Evolutionary conservation across 2,329 filamentous ascomycete genomes (phyloP), one percentile per base, ranked within the genome.

Genomic region (Penicillium rolfsii): DNA sequence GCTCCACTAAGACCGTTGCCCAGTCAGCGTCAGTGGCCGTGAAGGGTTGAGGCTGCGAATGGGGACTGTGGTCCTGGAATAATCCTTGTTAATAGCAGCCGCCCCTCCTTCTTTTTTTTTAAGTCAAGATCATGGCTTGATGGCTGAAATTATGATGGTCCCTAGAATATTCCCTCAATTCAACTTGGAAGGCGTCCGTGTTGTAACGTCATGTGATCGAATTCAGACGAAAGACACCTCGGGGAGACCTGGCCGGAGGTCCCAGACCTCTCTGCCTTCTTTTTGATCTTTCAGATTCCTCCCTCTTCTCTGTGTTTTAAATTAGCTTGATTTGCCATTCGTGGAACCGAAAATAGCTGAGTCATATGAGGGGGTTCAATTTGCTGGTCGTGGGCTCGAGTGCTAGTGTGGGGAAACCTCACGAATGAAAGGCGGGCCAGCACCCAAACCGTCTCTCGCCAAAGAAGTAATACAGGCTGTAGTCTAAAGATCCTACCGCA

Each of bases 361-460:
- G 30, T 33, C 30, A 11, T 33, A 5, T 43, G 55, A 62, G 57
- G 58, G 58, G 53, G 62, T 50, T 62, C 58, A 63, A 63, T 63
- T 55, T 58, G 59, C 59, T 58, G 58, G 62, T 38, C 14, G 49
- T 53, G 52, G 52, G 40, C 5, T 14, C 36, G 38, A 45, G 28
- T 48, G 19, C 19, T 52, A 46, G 22, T 64, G 66, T 66, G 66
- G 66, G 67, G 64, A 68, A 69, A 68, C 64, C 59, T 64, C 62
- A 49, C 66, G 59, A 69, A 67, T 69, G 45, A 62, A 24, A 63
- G 36, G 19, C 48, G 22, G 40, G 38, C 36, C 48, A 45, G 45
- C 48, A 58, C 48, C 28, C 4, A 4, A 53, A 53, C 35, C 50
- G 33, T 36, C 50, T 40, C 50, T 22, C 30, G 12, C 33, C 49